These are phyloP conservation scores for Marasmius sp. DNA, from an alignment of 1,284 basidiomycete species.

Conservation along the genomic window DNA sequence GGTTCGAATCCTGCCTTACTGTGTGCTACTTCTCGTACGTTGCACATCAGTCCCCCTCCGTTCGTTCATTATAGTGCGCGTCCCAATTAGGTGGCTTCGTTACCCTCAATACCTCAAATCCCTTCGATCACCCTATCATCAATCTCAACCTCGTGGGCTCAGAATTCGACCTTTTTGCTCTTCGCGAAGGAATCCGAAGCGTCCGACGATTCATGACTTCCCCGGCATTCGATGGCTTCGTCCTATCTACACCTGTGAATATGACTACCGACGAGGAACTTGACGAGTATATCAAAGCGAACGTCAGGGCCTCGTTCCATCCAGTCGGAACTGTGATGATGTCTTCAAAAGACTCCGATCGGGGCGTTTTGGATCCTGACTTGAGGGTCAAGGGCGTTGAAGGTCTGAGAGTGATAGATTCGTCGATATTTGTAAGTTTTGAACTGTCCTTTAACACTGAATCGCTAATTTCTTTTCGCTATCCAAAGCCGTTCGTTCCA, in stretches of 20 bases:
- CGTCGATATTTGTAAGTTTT: background rate
- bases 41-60: background rate
- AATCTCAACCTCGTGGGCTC: background rate
- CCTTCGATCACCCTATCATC: background rate
- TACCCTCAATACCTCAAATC: background rate
- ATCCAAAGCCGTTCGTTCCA: background rate
- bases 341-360: background rate
- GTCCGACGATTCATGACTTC: background rate
- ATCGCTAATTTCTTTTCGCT: background rate
- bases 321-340: background rate
- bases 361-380: conserved; percentile 25
- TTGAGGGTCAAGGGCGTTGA: background rate
- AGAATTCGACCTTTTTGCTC: background rate
- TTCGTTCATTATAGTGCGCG: background rate
- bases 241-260: background rate
- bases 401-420: background rate
- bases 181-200: background rate
- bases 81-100: background rate
- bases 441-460: background rate
- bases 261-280: background rate
- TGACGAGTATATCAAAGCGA: background rate
- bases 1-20: background rate
- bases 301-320: background rate
- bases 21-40: conserved; percentile 2
- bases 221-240: background rate